Conservation (phyloP, 176 grass and related monocot genomes). For the Echinochloa phyllopogon region DNA sequence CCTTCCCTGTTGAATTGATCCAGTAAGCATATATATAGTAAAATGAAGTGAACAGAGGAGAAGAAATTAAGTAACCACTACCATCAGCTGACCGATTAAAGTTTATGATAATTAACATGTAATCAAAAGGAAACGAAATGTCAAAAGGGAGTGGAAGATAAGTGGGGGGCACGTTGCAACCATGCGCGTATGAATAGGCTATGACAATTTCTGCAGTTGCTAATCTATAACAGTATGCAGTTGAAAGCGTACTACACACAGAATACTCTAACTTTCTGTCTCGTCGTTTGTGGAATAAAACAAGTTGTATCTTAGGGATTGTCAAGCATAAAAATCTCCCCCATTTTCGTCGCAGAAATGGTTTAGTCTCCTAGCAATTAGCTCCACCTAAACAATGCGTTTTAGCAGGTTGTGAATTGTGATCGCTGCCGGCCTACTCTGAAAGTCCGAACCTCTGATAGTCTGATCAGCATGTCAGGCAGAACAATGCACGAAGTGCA, state of each 20-base stretch:
- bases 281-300: not conserved
- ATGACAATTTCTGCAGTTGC: not conserved
- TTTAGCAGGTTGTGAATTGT: not conserved
- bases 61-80: no score
- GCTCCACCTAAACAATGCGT: not conserved
- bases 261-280: no score
- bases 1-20: conserved; percentile 11
- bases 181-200: not conserved
- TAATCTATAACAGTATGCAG: no score
- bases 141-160: not conserved
- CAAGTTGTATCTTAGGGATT: not conserved
- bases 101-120: no score
- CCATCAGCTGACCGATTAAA: no score
- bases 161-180: not conserved
- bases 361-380: not conserved
- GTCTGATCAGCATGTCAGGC: not conserved
- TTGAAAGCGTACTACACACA: no score
- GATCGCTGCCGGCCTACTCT: no score
- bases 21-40: not conserved
- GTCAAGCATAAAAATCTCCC: no score
- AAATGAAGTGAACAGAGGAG: no score
- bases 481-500: not conserved
- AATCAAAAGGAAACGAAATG: not conserved
- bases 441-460: no score
- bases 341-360: not conserved